A percentile compares a stretch with the other conserved stretches of the same genome.
Evolutionary conservation across 1,284 basidiomycete species (phyloP).

Genomic region (Gymnopus androsaceus): DNA sequence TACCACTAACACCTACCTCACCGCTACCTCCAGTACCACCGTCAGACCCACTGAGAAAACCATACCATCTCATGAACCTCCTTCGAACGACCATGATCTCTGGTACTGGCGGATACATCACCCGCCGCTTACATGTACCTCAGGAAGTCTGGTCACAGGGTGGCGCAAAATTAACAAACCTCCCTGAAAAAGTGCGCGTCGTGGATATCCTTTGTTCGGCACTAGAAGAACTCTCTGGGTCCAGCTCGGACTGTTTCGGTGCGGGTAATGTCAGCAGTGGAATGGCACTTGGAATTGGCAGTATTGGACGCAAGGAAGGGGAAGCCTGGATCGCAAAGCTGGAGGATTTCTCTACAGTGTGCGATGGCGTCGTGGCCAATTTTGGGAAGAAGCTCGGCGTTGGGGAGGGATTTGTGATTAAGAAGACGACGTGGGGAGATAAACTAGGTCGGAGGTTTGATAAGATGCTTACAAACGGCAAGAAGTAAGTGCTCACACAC

Average conservation of each 20-base stretch:
- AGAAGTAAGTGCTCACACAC: too few relatives aligned
- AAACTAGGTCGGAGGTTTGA: constrained; percentile 85
- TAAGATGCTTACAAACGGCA: constrained; percentile 88
- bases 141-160: constrained; percentile 89
- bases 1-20: constrained; percentile 74
- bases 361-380: constrained; percentile 83
- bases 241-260: constrained; percentile 71
- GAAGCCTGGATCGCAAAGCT: constrained; percentile 70
- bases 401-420: constrained; percentile 78
- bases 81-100: constrained; percentile 80
- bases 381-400: constrained; percentile 90
- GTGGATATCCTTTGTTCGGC: constrained; percentile 77
- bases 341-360: constrained; percentile 72
- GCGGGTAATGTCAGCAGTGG: constrained; percentile 77
- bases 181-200: constrained; percentile 85
- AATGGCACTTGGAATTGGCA: constrained; percentile 67
- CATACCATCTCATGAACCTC: constrained; percentile 88
- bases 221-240: constrained; percentile 71
- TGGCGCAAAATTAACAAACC: constrained; percentile 78
- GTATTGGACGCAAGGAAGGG: constrained; percentile 70
- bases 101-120: constrained; percentile 86
- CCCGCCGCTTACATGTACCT: constrained; percentile 84
- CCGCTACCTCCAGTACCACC: constrained; percentile 73
- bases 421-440: constrained; percentile 83
- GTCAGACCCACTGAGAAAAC: constrained; percentile 74